Evolutionary conservation across 306 rosid genomes (phyloP).

Genomic region (Acacia confusa): DNA sequence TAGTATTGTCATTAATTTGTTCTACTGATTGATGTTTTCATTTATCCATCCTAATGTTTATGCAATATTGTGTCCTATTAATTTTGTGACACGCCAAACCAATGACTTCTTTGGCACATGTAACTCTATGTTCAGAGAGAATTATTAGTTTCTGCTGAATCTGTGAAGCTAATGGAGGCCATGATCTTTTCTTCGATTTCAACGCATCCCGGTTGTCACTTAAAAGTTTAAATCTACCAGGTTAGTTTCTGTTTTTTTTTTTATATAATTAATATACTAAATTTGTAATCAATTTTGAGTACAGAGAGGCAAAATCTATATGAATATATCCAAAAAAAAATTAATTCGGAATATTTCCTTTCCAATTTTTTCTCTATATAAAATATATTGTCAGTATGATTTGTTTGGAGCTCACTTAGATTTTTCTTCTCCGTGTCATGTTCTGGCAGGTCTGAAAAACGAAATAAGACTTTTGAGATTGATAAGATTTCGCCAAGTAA

Average conservation of each 20-base stretch:
- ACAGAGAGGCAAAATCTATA: background rate
- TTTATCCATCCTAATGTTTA: background rate
- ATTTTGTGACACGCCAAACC: conserved; percentile 1
- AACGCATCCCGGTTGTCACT: conserved; percentile 28
- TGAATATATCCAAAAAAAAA: background rate
- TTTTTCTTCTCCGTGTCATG: conserved; percentile 10
- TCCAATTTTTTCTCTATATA: background rate
- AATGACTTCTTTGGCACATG: background rate
- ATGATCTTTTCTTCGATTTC: conserved; percentile 66
- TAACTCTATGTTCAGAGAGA: conserved; percentile 60
- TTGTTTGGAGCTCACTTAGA: background rate
- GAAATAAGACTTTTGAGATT: conserved; percentile 70
- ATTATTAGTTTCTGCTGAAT: conserved; percentile 62
- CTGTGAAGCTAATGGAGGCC: conserved; percentile 65
- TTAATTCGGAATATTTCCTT: background rate
- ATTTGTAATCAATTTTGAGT: background rate
- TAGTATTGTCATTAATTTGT: background rate
- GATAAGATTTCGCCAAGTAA: conserved; percentile 71
- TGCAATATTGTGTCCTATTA: background rate
- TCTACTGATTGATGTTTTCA: background rate
- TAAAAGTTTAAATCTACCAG: conserved; percentile 55
- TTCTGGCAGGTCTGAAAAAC: conserved; percentile 51
- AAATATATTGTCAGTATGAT: background rate
- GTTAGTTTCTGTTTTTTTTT: conserved; percentile 30
- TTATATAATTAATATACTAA: background rate